A percentile compares a stretch with the other conserved stretches of the same genome.
Evolutionary conservation across 495 filamentous ascomycete genomes (phyloP).

Genomic region (Penicillium pulvis): DNA sequence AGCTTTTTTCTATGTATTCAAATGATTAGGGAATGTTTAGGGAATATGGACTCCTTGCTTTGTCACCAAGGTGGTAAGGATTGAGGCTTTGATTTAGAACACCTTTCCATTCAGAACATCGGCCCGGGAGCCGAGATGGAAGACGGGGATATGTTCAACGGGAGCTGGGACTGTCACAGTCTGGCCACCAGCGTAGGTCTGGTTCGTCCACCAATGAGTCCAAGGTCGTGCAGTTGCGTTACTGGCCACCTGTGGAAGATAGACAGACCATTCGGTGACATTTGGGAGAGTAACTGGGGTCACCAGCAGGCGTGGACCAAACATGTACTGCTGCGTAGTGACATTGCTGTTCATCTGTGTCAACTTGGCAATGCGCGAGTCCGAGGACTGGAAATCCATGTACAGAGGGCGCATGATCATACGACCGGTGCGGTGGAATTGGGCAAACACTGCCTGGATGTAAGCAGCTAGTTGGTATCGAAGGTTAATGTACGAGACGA

Average conservation of each 20-base stretch:
- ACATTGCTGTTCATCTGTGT: conserved; percentile 24
- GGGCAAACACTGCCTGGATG: conserved; percentile 21
- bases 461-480: conserved; percentile 28
- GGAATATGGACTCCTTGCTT: no score
- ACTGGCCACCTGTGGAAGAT: conserved; percentile 23
- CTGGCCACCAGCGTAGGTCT: conserved; percentile 30
- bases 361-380: conserved; percentile 19
- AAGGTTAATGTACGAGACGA: conserved; percentile 33
- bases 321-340: conserved; percentile 37
- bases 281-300: conserved; percentile 30
- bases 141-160: conserved; percentile 30
- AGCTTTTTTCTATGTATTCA: no score
- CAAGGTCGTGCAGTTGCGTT: conserved; percentile 19
- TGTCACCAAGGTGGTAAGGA: no score
- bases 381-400: conserved; percentile 31
- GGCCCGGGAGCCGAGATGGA: conserved; percentile 23
- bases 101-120: conserved; percentile 25
- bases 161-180: conserved; percentile 26
- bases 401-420: conserved; percentile 36
- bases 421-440: conserved; percentile 25
- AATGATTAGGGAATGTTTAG: no score
- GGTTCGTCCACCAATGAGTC: conserved; percentile 36
- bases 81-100: conserved; percentile 4
- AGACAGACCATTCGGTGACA: conserved; percentile 32
- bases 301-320: conserved; percentile 30